Base-by-base conservation (phyloP, 345 rosid genomes). In the Jatropha curcas region DNA sequence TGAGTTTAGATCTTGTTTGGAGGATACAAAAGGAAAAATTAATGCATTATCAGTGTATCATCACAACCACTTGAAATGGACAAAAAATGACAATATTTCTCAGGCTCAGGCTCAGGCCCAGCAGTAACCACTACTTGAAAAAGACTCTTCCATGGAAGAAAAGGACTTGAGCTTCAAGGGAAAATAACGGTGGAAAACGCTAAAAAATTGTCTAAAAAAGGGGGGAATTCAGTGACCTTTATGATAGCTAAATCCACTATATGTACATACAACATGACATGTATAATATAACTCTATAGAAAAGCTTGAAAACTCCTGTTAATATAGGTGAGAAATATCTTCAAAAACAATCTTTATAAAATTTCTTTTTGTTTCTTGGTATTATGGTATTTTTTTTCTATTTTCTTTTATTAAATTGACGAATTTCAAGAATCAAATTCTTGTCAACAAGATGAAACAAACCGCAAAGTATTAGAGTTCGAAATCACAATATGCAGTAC, bases 101-200 rank as follows among this genome's bases (percentile, higher is more conserved):
- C 25, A 28, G 7, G 46, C 46, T 27, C 17, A 61, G 27, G 65
- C 35, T 17, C 66, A 35, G 28, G 20, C 0, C 52, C 52, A 48
- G 45, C 45, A n/a, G n/a, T n/a, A n/a, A 0, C 28, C 12, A 20
- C 28, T 34, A n/a, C 10, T 17, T 61, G 66, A 61, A 43, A 61
- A 35, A n/a, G 27, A 28, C 62, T 28, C 7, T 57, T 10, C 17
- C 50, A 7, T 25, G 35, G 41, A n/a, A 11, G 83, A 83, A 71
- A 77, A 74, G 2, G 79, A 79, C 81, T 71, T 17, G 48, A 64
- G 77, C 74, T 76, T 8, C 0, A 56, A 35, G 62, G 45, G 16
- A 28, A 58, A 66, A 51, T 53, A 71, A 62, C 56, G 25, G 35
- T 6, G 43, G 24, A 60, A 19, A 31, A 55, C 25, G 51, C 58